phyloP scores from a whole-genome alignment of 192 early-diverging fungal species.

The Linnemannia hyalina region DNA sequence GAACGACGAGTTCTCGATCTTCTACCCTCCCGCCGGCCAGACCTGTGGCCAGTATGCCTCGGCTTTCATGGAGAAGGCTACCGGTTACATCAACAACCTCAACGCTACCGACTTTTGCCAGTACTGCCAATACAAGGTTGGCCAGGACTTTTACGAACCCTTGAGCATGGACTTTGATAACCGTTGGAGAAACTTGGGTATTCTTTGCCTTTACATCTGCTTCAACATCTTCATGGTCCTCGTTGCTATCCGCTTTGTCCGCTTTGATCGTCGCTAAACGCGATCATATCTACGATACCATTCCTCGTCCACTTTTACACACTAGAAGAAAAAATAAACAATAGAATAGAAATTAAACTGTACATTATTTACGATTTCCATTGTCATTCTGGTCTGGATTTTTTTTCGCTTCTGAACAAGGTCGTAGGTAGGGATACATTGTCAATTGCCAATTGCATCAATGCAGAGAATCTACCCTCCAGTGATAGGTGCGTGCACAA shows the following conservation, averaged over 20 bases:
- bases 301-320: too few relatives aligned
- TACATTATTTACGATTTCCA: too few relatives aligned
- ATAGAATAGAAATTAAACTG: too few relatives aligned
- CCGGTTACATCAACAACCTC: conserved; percentile 72
- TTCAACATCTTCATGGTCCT: conserved; percentile 66
- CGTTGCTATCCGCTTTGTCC: conserved; percentile 56
- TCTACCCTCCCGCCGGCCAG: conserved; percentile 69
- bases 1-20: conserved; percentile 64
- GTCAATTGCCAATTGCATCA: too few relatives aligned
- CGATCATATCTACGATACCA: background rate
- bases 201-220: conserved; percentile 65
- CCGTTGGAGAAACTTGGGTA: conserved; percentile 80
- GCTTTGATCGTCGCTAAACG: conserved; percentile 45
- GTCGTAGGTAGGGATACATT: too few relatives aligned
- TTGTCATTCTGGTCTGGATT: too few relatives aligned
- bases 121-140: conserved; percentile 72
- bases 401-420: too few relatives aligned
- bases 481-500: too few relatives aligned
- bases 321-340: too few relatives aligned
- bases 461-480: too few relatives aligned
- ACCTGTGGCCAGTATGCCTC: conserved; percentile 73
- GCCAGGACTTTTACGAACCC: conserved; percentile 67
- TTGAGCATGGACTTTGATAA: conserved; percentile 64
- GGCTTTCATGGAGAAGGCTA: conserved; percentile 62
- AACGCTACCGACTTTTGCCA: conserved; percentile 67